Conservation (phyloP, 306 rosid genomes). For the Adenanthera pavonina region DNA sequence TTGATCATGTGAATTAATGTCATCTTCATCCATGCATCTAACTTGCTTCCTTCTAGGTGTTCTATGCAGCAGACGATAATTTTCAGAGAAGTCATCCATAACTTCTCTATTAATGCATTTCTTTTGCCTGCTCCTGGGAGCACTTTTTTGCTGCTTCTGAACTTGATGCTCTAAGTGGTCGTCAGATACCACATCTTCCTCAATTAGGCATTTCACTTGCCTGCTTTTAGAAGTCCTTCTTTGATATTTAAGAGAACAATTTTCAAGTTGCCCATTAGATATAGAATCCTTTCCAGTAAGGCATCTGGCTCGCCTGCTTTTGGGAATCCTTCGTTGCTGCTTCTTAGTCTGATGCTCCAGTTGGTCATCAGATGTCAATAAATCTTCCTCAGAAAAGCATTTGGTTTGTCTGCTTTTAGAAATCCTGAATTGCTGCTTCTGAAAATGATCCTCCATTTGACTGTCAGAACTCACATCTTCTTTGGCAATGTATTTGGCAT, state of each 20-base stretch:
- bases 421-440: background rate
- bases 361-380: background rate
- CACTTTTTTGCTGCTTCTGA: background rate
- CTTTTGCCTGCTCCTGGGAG: background rate
- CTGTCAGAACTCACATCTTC: background rate
- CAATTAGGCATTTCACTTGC: background rate
- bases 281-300: background rate
- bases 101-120: slow-evolving; percentile 10
- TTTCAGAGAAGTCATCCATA: background rate
- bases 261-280: background rate
- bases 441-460: background rate
- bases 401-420: slow-evolving; percentile 11
- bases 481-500: background rate
- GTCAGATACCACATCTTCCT: slow-evolving; percentile 8
- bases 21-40: slow-evolving; percentile 44
- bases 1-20: slow-evolving; percentile 35
- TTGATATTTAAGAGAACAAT: background rate
- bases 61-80: slow-evolving; percentile 32
- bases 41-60: slow-evolving; percentile 49
- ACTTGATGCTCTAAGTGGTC: background rate
- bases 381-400: slow-evolving; percentile 11
- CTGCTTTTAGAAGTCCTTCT: slow-evolving; percentile 12
- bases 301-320: slow-evolving; percentile 48
- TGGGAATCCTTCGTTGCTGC: slow-evolving; percentile 43
- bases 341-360: background rate